Evolutionary conservation across 2,329 filamentous ascomycete genomes (phyloP).

Genomic region (Diaporthe citrichinensis): DNA sequence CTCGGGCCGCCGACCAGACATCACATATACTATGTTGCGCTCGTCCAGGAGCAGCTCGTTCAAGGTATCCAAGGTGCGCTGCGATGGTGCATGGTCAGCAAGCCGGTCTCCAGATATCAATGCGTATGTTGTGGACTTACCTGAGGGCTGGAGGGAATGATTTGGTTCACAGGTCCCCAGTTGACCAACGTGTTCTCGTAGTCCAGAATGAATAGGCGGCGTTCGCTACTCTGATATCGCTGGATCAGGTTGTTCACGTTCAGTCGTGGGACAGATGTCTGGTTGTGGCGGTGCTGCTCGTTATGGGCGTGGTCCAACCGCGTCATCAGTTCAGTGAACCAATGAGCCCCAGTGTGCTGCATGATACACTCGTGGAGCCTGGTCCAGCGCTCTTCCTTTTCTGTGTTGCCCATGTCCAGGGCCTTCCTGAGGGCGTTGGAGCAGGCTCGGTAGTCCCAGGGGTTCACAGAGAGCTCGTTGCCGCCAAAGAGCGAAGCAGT

Average conservation of each 20-base stretch:
- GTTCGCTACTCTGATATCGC: slow-evolving; percentile 75
- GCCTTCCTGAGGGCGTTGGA: slow-evolving; percentile 88
- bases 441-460: slow-evolving; percentile 93
- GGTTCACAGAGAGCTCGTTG: slow-evolving; percentile 88
- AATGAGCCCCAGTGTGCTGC: slow-evolving; percentile 86
- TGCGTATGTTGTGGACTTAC: slow-evolving; percentile 48
- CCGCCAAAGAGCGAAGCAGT: slow-evolving; percentile 88
- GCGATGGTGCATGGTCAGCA: slow-evolving; percentile 39
- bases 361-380: slow-evolving; percentile 81
- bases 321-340: slow-evolving; percentile 83
- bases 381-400: slow-evolving; percentile 82
- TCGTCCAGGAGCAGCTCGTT: slow-evolving; percentile 86
- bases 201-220: slow-evolving; percentile 89
- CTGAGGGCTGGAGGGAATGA: slow-evolving; percentile 86
- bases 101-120: not conserved
- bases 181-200: slow-evolving; percentile 94
- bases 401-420: slow-evolving; percentile 82
- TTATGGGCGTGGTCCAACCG: slow-evolving; percentile 83
- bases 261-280: slow-evolving; percentile 87
- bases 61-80: slow-evolving; percentile 85
- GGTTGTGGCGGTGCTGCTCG: slow-evolving; percentile 87
- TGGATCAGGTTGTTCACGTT: slow-evolving; percentile 75
- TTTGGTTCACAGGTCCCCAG: slow-evolving; percentile 86
- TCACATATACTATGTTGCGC: slow-evolving; percentile 90
- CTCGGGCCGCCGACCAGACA: slow-evolving; percentile 89